Evolutionary conservation across 2,329 filamentous ascomycete genomes (phyloP), one percentile per base, ranked within the genome.

Genomic region (Hypomyces perniciosus): DNA sequence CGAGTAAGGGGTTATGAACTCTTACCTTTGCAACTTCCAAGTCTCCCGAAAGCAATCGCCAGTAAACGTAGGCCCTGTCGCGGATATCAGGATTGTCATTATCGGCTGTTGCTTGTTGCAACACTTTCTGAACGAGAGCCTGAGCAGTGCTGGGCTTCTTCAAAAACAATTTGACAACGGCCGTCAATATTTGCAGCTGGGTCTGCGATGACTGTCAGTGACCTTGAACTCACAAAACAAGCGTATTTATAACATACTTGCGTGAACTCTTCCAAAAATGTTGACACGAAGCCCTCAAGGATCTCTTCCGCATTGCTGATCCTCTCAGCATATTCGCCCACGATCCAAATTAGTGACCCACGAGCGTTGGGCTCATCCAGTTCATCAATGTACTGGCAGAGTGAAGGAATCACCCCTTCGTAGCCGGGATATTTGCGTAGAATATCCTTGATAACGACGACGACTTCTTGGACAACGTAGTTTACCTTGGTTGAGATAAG

Each of bases 391-490:
- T 95, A 90, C 68, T 96, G 83, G 74, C 95, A 99, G 10, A 99
- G 78, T 1, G 90, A 95, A 3, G 92, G 92, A 61, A 99, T 99
- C 59, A 99, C 95, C 29, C 91, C 93, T 71, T 99, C 93, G 62
- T 96, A 99, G 20, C 93, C 93, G 7, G 92, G 91, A 62, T 99
- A 99, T 70, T 96, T 96, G 59, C 93, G 82, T 72, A 99, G 86
- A 55, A 99, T 97, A 59, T 99, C 93, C 73, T 96, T 97, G 75
- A 97, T 96, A 44, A 99, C 93, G n/a, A 99, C 90, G 55, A 97
- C 85, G 0, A 93, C 92, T 71, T 99, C 93, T 69, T 99, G 93
- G 8, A 99, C 93, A 45, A 99, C 93, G 65, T 99, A 99, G 74
- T 96, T 96, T 69, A 97, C 92, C 72, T 97, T 97, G 53, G 90